These are phyloP conservation scores for Ichthyophthirius multifiliis DNA, from an alignment of 169 alveolate genomes.

Conservation along the genomic window DNA sequence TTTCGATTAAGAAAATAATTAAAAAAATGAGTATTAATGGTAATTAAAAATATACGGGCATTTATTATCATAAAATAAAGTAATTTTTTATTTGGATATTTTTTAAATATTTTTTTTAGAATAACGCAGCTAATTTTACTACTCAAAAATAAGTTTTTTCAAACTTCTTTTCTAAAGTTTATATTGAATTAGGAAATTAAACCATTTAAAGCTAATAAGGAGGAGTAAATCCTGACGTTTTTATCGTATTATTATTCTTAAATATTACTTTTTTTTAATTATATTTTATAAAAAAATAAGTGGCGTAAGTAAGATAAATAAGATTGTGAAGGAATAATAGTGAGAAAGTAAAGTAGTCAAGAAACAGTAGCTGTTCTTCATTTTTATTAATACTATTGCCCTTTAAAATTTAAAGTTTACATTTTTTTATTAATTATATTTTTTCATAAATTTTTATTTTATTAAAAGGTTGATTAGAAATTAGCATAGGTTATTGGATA, in stretches of 20 bases:
- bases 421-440: no score
- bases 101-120: not conserved
- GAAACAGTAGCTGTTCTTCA: not conserved
- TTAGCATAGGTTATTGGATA: constrained; percentile 3
- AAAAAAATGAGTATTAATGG: not conserved
- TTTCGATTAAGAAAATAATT: not conserved
- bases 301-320: not conserved
- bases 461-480: not conserved
- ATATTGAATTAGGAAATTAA: not conserved
- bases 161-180: not conserved
- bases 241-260: not conserved
- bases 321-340: not conserved
- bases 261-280: not conserved
- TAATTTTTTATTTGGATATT: not conserved
- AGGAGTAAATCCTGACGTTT: not conserved
- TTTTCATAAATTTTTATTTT: not conserved
- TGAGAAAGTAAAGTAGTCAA: not conserved
- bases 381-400: not conserved
- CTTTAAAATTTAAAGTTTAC: constrained; percentile 1
- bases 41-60: constrained; percentile 1
- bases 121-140: not conserved
- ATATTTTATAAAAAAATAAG: not conserved
- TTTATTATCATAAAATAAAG: not conserved
- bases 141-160: not conserved
- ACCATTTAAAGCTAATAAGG: not conserved